These are phyloP conservation scores for Saturnispora bothae DNA, from an alignment of 805 yeast genomes.

Conservation along the genomic window DNA sequence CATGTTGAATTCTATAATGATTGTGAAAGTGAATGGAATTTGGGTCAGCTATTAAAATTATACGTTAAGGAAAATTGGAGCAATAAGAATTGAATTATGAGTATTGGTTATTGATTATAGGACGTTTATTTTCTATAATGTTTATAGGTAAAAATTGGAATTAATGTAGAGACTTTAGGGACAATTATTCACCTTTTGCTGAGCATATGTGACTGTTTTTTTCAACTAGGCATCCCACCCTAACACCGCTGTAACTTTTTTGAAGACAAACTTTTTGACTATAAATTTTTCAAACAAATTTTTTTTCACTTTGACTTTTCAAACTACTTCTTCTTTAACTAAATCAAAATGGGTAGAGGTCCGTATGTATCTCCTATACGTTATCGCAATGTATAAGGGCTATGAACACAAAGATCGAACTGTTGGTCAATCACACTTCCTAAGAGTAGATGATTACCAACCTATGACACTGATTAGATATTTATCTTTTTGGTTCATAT, in stretches of 20 bases:
- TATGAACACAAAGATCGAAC: not conserved
- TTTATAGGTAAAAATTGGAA: no score
- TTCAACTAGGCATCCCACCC: conserved; percentile 2
- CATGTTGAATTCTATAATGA: conserved; percentile 22
- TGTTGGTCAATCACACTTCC: not conserved
- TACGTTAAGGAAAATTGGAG: conserved; percentile 30
- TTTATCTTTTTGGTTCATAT: no score
- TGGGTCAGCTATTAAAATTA: conserved; percentile 35
- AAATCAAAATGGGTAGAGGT: conserved; percentile 56
- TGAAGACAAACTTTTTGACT: not conserved
- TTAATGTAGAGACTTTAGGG: no score
- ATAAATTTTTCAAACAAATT: conserved; percentile 1
- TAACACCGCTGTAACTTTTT: conserved; percentile 3
- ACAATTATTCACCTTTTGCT: not conserved
- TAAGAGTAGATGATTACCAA: not conserved
- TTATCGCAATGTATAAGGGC: conserved; percentile 10
- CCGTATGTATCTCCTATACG: conserved; percentile 38
- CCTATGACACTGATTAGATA: conserved; percentile 2
- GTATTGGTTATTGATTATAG: not conserved
- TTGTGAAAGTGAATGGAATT: conserved; percentile 28
- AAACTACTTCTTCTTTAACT: conserved; percentile 1
- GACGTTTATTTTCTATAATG: no score
- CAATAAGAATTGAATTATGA: not conserved
- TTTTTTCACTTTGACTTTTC: conserved; percentile 5
- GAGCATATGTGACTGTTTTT: conserved; percentile 2